phyloP scores from a whole-genome alignment of 352 stramenopile species.

The Pythium rhizo-oryzae region DNA sequence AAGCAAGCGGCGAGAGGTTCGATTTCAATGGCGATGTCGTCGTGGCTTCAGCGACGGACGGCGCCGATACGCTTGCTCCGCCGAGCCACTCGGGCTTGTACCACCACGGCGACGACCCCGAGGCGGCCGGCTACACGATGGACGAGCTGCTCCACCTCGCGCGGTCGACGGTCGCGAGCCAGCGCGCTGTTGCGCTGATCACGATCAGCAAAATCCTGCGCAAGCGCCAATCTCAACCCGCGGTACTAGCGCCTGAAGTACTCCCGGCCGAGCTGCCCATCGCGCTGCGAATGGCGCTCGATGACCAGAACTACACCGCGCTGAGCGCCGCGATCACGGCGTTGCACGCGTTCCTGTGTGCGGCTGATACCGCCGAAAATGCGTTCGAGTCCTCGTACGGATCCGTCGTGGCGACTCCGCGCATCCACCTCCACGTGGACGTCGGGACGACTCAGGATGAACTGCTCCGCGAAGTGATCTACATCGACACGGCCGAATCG shows the following conservation, averaged over 20 bases:
- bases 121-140: conserved; percentile 74
- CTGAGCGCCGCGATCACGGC: conserved; percentile 32
- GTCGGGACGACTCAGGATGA: conserved; percentile 24
- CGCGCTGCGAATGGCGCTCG: conserved; percentile 33
- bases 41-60: background rate
- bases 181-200: conserved; percentile 65
- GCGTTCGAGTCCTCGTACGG: conserved; percentile 12
- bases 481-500: conserved; percentile 30
- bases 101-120: conserved; percentile 77
- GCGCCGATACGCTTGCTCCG: conserved; percentile 4
- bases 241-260: background rate
- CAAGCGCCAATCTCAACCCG: conserved; percentile 27
- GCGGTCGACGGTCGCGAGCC: conserved; percentile 69
- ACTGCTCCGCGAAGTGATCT: conserved; percentile 30
- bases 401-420: conserved; percentile 10
- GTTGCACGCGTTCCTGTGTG: conserved; percentile 33
- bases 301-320: conserved; percentile 42
- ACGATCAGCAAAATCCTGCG: conserved; percentile 67
- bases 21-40: conserved; percentile 57
- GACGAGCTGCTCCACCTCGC: conserved; percentile 73
- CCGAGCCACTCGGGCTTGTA: conserved; percentile 72
- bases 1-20: conserved; percentile 61
- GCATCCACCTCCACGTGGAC: conserved; percentile 27
- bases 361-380: background rate
- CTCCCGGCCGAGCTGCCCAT: conserved; percentile 32